Evolutionary conservation across 2,329 filamentous ascomycete genomes (phyloP), one percentile per base, ranked within the genome.

Genomic region (Fusarium haematococcum): DNA sequence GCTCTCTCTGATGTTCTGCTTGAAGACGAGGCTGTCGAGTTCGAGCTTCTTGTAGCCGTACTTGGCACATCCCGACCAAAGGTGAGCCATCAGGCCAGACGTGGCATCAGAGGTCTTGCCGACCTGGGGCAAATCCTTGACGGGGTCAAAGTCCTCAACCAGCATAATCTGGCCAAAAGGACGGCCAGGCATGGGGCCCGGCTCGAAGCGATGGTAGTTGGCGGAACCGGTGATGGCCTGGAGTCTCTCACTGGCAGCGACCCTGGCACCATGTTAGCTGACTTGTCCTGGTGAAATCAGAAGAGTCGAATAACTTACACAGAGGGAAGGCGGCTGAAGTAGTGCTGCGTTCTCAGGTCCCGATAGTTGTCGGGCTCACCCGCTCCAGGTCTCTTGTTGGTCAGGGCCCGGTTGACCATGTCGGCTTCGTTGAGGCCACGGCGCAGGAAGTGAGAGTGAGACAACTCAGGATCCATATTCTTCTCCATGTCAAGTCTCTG

Each of bases 41-140:
- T 78, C 66, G 8, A 80, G 66, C 50, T 69, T 77, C 52, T 63
- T 77, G 60, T 72, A 76, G 14, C 79, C 79, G 43, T 72, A 69
- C 30, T 48, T 60, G 10, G 60, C 67, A 9, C 74, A 76, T 45
- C 68, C 64, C n/a, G 43, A 63, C 27, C 73, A 67, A 7, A 80
- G 67, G 54, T 48, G 72, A 2, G 62, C 48, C 20, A 68, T 43
- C 43, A 80, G 32, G 8, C 61, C 62, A 6, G 41, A 39, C 4
- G 39, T 62, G 25, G 20, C 20, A 25, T 57, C 54, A 37, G 35
- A 39, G 8, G 48, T 37, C 16, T 14, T 43, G n/a, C 18, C 14
- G 8, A 35, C 23, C 25, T 45, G 61, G 32, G 27, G 14, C 23
- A 45, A 25, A 9, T 33, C 30, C 6, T 50, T 32, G 27, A 45